Conservation (phyloP, 805 yeast genomes). For the Crinitomyces ghanaensis region DNA sequence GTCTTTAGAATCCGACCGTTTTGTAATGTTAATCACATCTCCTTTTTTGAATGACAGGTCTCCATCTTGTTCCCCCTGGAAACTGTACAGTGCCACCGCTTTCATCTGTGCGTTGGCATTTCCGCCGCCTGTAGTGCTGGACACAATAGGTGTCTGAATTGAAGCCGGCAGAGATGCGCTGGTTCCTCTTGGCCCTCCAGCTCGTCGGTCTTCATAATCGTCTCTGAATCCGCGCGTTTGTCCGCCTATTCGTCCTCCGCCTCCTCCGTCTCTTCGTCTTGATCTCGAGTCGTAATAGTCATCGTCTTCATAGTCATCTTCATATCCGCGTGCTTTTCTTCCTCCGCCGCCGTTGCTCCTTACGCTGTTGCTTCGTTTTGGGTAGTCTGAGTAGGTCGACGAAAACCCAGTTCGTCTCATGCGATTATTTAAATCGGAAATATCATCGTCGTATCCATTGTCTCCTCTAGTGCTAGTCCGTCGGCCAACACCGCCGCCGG, state of each 20-base stretch:
- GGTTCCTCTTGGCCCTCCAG: too few relatives aligned
- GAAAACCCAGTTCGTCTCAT: conserved; percentile 28
- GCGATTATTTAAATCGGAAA: conserved; percentile 27
- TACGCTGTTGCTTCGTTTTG: conserved; percentile 28
- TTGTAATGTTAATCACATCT: conserved; percentile 76
- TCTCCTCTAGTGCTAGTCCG: conserved; percentile 5
- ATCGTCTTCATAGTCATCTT: conserved; percentile 13
- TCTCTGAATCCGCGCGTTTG: too few relatives aligned
- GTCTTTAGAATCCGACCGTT: conserved; percentile 77
- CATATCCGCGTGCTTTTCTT: conserved; percentile 9
- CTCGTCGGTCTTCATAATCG: conserved; percentile 3
- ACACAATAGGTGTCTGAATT: too few relatives aligned
- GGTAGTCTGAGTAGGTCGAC: conserved; percentile 30
- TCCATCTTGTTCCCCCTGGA: conserved; percentile 88
- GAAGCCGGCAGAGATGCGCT: too few relatives aligned
- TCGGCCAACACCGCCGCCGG: conserved; percentile 21
- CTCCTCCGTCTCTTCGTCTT: conserved; percentile 5
- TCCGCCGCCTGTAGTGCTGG: conserved; percentile 30
- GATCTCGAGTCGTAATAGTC: conserved; percentile 2
- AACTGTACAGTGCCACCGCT: conserved; percentile 82
- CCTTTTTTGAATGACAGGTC: conserved; percentile 92
- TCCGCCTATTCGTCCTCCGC: conserved; percentile 6
- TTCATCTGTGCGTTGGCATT: conserved; percentile 90
- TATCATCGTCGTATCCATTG: conserved; percentile 19
- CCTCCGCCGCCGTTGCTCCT: conserved; percentile 6